Conservation (phyloP, 148 eudicot species). For the Diospyros kaki region DNA sequence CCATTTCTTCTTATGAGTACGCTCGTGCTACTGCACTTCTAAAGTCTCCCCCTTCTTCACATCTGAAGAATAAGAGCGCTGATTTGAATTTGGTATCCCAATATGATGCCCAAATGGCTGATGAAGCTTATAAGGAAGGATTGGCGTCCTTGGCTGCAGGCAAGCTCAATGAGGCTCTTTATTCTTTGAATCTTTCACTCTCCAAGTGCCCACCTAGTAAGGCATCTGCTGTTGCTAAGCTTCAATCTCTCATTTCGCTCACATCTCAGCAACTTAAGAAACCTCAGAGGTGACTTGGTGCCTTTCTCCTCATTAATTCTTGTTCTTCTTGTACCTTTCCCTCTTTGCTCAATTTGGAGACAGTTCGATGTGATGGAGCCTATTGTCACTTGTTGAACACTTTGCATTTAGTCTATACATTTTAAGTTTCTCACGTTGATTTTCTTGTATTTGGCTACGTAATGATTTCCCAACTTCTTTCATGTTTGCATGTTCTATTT, state of each 20-base stretch:
- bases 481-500: too few species aligned
- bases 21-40: slow-evolving; percentile 41
- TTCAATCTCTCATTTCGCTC: slow-evolving; percentile 59
- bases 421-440: neutral
- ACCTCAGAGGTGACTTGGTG: slow-evolving; percentile 38
- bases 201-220: slow-evolving; percentile 73
- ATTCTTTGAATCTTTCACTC: slow-evolving; percentile 61
- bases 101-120: slow-evolving; percentile 61
- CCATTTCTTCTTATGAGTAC: slow-evolving; percentile 59
- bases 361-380: neutral
- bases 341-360: neutral
- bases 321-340: neutral
- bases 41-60: slow-evolving; percentile 20
- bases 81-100: slow-evolving; percentile 17
- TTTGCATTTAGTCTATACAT: neutral
- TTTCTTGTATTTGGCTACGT: neutral
- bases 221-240: slow-evolving; percentile 65
- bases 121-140: slow-evolving; percentile 69
- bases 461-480: too few species aligned
- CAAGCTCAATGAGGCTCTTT: slow-evolving; percentile 63
- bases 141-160: slow-evolving; percentile 64
- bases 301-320: neutral
- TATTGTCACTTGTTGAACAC: neutral
- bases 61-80: slow-evolving; percentile 25
- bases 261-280: slow-evolving; percentile 44